These are phyloP conservation scores for Termitomyces sp. DNA, from an alignment of 768 basidiomycete species.

Conservation along the genomic window DNA sequence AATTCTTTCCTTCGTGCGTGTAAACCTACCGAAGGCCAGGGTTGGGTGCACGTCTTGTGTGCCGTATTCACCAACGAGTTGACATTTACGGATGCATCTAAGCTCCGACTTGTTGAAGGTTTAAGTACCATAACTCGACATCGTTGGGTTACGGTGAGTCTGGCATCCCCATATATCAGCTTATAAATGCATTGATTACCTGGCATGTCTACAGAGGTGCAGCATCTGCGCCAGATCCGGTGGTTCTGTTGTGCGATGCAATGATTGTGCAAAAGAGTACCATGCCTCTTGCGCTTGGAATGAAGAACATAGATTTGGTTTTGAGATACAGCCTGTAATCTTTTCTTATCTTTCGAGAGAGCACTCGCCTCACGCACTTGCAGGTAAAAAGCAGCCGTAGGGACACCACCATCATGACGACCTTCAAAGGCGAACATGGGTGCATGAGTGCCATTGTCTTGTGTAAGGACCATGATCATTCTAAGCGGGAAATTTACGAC, in stretches of 20 bases:
- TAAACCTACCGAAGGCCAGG: constrained; percentile 90
- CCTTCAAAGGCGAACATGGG: constrained; percentile 75
- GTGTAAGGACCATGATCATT: constrained; percentile 72
- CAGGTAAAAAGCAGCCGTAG: constrained; percentile 77
- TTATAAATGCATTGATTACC: background rate
- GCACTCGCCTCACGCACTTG: background rate
- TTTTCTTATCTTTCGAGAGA: background rate
- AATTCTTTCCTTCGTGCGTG: constrained; percentile 69
- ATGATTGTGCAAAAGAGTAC: constrained; percentile 73
- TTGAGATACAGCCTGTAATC: constrained; percentile 83
- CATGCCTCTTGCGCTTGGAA: constrained; percentile 92
- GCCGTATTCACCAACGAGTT: constrained; percentile 84
- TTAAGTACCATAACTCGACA: constrained; percentile 65
- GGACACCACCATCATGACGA: constrained; percentile 58
- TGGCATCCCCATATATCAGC: background rate
- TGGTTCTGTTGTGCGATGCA: constrained; percentile 82
- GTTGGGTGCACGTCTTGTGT: constrained; percentile 90
- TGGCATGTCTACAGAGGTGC: constrained; percentile 50
- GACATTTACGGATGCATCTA: constrained; percentile 69
- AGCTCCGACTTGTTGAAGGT: constrained; percentile 80
- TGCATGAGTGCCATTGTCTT: constrained; percentile 73
- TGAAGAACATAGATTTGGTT: constrained; percentile 79
- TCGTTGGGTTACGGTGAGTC: constrained; percentile 70
- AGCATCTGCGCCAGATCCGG: constrained; percentile 62
- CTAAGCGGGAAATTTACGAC: constrained; percentile 67